Conservation (phyloP, 2,329 filamentous ascomycete species). For the Penicillium sp. region DNA sequence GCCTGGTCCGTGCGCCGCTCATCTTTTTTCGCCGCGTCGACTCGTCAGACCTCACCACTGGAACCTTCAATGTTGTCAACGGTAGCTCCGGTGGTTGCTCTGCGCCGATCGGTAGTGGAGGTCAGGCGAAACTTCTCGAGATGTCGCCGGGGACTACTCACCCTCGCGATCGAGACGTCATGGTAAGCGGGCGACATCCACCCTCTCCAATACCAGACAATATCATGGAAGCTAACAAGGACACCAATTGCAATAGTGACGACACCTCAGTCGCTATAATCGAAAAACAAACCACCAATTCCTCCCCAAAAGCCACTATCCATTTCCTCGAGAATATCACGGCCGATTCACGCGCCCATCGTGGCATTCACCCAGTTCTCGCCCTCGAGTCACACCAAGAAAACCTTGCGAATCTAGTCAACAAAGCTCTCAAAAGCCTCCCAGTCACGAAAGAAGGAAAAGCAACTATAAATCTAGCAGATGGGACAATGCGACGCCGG, state of each 20-base stretch:
- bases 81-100: slow-evolving; percentile 18
- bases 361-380: slow-evolving; percentile 78
- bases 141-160: slow-evolving; percentile 40
- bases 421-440: slow-evolving; percentile 64
- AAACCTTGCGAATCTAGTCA: slow-evolving; percentile 70
- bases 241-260: slow-evolving; percentile 59
- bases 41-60: neutral
- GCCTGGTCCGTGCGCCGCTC: slow-evolving; percentile 35
- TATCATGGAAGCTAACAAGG: neutral
- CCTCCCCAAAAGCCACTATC: slow-evolving; percentile 55
- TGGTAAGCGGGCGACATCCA: slow-evolving; percentile 35
- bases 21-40: slow-evolving; percentile 23
- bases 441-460: slow-evolving; percentile 39
- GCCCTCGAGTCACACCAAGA: slow-evolving; percentile 77
- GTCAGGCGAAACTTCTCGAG: slow-evolving; percentile 8
- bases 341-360: slow-evolving; percentile 73
- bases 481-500: slow-evolving; percentile 45
- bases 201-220: neutral
- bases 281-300: slow-evolving; percentile 53
- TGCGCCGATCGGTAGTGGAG: slow-evolving; percentile 24
- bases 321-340: slow-evolving; percentile 83
- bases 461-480: slow-evolving; percentile 21
- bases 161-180: slow-evolving; percentile 53
- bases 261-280: slow-evolving; percentile 89
- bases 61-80: slow-evolving; percentile 31